phyloP scores from a whole-genome alignment of 345 rosid species.

The Salix purpurea region DNA sequence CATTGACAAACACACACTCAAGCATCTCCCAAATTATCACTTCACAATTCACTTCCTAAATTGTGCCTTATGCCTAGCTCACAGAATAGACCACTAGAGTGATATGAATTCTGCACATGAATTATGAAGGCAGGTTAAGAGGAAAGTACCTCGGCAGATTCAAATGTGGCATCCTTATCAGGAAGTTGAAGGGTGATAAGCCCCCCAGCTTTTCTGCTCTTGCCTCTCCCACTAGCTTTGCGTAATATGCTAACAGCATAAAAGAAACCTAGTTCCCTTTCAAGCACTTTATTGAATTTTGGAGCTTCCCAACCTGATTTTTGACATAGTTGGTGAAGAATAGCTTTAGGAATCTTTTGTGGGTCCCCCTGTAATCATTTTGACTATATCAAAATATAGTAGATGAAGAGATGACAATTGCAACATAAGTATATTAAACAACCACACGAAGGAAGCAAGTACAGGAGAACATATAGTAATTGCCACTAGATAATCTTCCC shows the following conservation, averaged over 20 bases:
- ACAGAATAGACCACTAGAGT: neutral
- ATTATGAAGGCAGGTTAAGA: neutral
- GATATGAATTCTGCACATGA: neutral
- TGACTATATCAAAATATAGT: neutral
- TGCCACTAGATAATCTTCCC: neutral
- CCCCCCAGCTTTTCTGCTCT: constrained; percentile 91
- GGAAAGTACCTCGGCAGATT: constrained; percentile 63
- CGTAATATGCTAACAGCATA: constrained; percentile 79
- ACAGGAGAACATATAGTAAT: neutral
- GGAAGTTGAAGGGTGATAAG: constrained; percentile 76
- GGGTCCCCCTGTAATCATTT: constrained; percentile 62
- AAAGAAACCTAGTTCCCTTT: constrained; percentile 41
- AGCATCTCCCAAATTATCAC: constrained; percentile 1
- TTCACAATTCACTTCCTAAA: constrained; percentile 9
- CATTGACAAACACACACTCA: neutral
- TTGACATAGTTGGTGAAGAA: constrained; percentile 89
- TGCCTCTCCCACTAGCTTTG: constrained; percentile 86
- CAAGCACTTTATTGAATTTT: constrained; percentile 60
- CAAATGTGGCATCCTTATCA: constrained; percentile 43
- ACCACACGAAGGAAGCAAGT: neutral
- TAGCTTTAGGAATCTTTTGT: constrained; percentile 69
- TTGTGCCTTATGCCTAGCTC: constrained; percentile 2
- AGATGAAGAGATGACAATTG: neutral
- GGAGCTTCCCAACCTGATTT: constrained; percentile 94
- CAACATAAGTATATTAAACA: neutral